Conservation (phyloP, 2,329 filamentous ascomycete species). For the Fusarium ramigenum region DNA sequence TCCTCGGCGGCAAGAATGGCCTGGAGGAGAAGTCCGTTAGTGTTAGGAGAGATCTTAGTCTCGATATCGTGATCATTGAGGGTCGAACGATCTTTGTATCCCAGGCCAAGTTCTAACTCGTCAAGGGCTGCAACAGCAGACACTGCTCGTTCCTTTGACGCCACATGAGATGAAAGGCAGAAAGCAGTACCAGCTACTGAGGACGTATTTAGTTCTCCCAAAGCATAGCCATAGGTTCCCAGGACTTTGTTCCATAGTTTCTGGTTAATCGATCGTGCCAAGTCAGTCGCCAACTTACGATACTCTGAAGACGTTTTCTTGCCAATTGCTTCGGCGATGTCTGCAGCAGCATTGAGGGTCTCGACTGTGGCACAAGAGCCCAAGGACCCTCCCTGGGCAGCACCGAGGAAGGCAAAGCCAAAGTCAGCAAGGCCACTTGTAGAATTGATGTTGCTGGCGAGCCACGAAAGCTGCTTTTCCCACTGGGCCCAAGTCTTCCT, state of each 20-base stretch:
- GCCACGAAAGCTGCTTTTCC: not conserved
- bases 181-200: conserved; percentile 1
- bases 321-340: not conserved
- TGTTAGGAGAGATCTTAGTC: conserved; percentile 9
- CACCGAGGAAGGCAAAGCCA: not conserved
- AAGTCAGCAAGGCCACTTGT: conserved; percentile 1
- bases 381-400: not conserved
- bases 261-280: not conserved
- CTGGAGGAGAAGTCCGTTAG: not conserved
- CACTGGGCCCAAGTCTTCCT: conserved; percentile 5
- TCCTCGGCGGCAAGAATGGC: not conserved
- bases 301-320: not conserved
- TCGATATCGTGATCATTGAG: not conserved
- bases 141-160: not conserved
- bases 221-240: conserved; percentile 1
- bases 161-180: not conserved
- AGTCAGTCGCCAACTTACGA: not conserved
- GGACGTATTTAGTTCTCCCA: not conserved
- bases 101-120: not conserved
- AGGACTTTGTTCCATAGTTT: conserved; percentile 7
- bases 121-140: not conserved
- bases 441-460: not conserved
- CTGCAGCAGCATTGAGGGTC: not conserved
- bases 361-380: conserved; percentile 6
- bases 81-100: conserved; percentile 1